Base-by-base conservation (phyloP, 257 asterid species). In the Solanum appendiculatum region DNA sequence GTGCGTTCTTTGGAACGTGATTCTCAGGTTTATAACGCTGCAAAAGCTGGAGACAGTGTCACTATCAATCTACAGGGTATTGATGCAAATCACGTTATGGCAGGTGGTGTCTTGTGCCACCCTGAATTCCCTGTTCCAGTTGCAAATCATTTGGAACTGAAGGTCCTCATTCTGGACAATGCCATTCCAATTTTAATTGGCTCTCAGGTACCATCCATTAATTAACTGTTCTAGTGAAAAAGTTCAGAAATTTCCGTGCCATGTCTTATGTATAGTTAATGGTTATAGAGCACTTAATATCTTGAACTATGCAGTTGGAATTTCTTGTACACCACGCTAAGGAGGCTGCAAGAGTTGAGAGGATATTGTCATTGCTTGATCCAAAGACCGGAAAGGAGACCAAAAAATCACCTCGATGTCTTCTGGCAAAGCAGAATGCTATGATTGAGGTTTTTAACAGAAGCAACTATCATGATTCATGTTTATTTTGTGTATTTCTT, bases 41-140 rank as follows among this genome's bases (percentile, higher is more conserved):
- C 99, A 25, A 93, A 98, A 92, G 96, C 99, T 83, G 99, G 99
- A 44, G 99, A 97, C 90, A 95, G 94, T 86, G 97, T 94, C 73
- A 91, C 95, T 11, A 92, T 97, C 78, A 93, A 77, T 90, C 92
- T 97, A 86, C 98, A 93, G 91, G 98, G 98, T 66, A 91, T 93
- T 34, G 98, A 97, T 78, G 91, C 87, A 37, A 94, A 91, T 89
- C 91, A 84, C 13, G 94, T 97, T 88, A 84, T 87, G 60, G 92
- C 98, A 56, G 98, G 99, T 69, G 96, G 96, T 21, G 98, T 97
- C 87, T 85, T 97, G 88, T 97, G 99, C 86, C 98, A 97, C 91
- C 98, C 98, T 29, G 97, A 95, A 89, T 97, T 87, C 90, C 98
- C 98, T 7, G 95, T 95, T 85, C 89, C 91, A 86, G 95, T 94